Percentiles rank a stretch among this genome's conserved stretches.
Evolutionary conservation across 108 stramenopile species (phyloP).

Genomic region (Cyclotella sp.): DNA sequence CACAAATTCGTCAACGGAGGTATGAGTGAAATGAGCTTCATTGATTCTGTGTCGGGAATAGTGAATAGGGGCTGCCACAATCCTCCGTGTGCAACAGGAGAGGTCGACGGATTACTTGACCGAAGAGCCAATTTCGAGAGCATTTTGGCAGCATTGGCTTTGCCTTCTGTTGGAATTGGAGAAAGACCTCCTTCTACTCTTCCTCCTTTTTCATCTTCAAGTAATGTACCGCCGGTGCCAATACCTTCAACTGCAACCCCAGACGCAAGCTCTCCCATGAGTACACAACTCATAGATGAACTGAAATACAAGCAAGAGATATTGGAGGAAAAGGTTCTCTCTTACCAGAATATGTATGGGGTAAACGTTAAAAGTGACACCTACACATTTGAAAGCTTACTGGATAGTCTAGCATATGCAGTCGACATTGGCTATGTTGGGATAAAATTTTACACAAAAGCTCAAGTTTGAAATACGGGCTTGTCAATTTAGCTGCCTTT

Average conservation of each 20-base stretch:
- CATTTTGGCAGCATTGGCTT: conserved; percentile 15
- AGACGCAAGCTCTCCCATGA: not conserved
- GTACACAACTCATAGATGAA: not conserved
- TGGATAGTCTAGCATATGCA: conserved; percentile 14
- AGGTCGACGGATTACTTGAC: conserved; percentile 11
- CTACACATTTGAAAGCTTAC: conserved; percentile 20
- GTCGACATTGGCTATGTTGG: conserved; percentile 1
- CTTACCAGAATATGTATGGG: conserved; percentile 4
- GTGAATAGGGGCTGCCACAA: conserved; percentile 30
- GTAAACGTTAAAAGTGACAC: not conserved
- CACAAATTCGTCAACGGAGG: conserved; percentile 32
- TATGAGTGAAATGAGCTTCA: conserved; percentile 25
- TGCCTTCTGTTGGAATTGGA: conserved; percentile 19
- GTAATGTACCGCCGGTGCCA: not conserved
- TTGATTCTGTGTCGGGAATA: conserved; percentile 23
- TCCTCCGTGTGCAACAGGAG: conserved; percentile 28
- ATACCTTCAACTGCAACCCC: not conserved
- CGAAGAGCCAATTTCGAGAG: conserved; percentile 14
- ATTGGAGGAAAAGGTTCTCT: conserved; percentile 7
- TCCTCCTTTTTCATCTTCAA: not conserved
- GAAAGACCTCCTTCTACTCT: conserved; percentile 7
- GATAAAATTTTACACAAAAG: conserved; percentile 23
- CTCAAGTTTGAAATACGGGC: conserved; percentile 1
- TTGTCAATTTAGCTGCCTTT: conserved; percentile 26
- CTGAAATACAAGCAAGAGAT: not conserved